Evolutionary conservation across 2,329 filamentous ascomycete genomes (phyloP).

Genomic region (Venturia asperata): DNA sequence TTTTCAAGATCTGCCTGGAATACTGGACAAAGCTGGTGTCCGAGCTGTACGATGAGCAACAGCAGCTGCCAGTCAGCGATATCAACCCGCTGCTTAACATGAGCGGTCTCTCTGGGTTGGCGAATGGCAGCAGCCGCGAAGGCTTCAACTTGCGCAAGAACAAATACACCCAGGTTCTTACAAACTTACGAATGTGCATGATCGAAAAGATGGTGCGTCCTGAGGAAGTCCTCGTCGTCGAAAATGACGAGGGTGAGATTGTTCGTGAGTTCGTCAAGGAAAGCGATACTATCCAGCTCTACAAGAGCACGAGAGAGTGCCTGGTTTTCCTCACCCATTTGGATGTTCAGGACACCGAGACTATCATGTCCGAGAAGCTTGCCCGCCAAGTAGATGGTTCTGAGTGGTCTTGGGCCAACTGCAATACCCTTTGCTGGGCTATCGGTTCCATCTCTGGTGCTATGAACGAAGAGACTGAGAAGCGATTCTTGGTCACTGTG

Average conservation of each 20-base stretch:
- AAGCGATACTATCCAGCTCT: slow-evolving; percentile 96
- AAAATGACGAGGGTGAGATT: slow-evolving; percentile 98
- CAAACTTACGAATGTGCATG: slow-evolving; percentile 94
- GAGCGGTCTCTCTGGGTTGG: slow-evolving; percentile 56
- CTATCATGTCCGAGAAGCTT: slow-evolving; percentile 98
- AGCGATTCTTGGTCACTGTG: slow-evolving; percentile 94
- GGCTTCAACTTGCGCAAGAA: slow-evolving; percentile 93
- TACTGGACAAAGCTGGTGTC: slow-evolving; percentile 99
- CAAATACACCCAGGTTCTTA: slow-evolving; percentile 91
- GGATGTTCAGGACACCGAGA: slow-evolving; percentile 94
- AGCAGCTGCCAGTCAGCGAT: slow-evolving; percentile 86
- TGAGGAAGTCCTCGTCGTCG: slow-evolving; percentile 97
- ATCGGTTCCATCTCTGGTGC: slow-evolving; percentile 97
- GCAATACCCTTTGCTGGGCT: slow-evolving; percentile 98
- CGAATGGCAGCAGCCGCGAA: slow-evolving; percentile 77
- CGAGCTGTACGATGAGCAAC: slow-evolving; percentile 98
- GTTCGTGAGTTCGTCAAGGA: slow-evolving; percentile 99
- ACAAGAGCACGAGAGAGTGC: slow-evolving; percentile 97
- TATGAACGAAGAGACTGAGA: slow-evolving; percentile 99
- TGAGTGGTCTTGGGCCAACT: slow-evolving; percentile 99
- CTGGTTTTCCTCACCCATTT: slow-evolving; percentile 95
- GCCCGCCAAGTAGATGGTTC: slow-evolving; percentile 87
- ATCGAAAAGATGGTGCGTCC: slow-evolving; percentile 99
- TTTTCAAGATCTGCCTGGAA: slow-evolving; percentile 98
- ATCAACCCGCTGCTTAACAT: slow-evolving; percentile 82